A percentile compares a stretch with the other conserved stretches of the same genome.
Evolutionary conservation across 106 monocot genomes (phyloP).

Genomic region (Dendrobium officinale): DNA sequence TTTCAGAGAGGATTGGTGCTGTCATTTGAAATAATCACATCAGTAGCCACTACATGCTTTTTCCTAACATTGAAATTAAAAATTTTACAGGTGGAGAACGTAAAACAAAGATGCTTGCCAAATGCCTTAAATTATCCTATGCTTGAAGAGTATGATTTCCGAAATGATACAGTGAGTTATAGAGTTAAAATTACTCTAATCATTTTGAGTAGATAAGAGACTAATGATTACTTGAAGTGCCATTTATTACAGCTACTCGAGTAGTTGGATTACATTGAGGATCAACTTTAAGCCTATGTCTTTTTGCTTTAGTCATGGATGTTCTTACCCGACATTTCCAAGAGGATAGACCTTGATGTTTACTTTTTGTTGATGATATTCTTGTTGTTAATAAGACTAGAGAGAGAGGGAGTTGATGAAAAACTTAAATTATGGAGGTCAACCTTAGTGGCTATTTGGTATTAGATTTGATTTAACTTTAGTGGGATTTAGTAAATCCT

Average conservation of each 20-base stretch:
- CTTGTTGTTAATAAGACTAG: no score
- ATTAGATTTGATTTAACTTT: no score
- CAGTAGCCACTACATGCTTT: background rate
- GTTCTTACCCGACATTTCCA: no score
- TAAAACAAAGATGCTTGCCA: conserved; percentile 95
- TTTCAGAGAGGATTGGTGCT: background rate
- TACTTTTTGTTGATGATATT: no score
- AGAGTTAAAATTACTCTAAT: background rate
- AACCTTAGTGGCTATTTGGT: no score
- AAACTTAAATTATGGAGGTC: no score
- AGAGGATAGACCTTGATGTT: no score
- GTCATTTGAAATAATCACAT: background rate
- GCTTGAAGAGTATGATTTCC: conserved; percentile 98
- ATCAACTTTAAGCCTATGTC: no score
- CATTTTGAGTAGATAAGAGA: background rate
- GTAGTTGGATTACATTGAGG: background rate
- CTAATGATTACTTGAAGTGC: background rate
- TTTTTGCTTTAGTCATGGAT: no score
- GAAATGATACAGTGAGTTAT: conserved; percentile 84
- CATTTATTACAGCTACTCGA: background rate
- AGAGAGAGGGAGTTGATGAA: no score
- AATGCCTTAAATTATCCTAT: conserved; percentile 98
- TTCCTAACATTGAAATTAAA: background rate
- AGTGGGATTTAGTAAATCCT: no score
- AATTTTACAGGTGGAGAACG: conserved; percentile 83